Evolutionary conservation across 768 basidiomycete species (phyloP).

Genomic region (Podaxis sp.): DNA sequence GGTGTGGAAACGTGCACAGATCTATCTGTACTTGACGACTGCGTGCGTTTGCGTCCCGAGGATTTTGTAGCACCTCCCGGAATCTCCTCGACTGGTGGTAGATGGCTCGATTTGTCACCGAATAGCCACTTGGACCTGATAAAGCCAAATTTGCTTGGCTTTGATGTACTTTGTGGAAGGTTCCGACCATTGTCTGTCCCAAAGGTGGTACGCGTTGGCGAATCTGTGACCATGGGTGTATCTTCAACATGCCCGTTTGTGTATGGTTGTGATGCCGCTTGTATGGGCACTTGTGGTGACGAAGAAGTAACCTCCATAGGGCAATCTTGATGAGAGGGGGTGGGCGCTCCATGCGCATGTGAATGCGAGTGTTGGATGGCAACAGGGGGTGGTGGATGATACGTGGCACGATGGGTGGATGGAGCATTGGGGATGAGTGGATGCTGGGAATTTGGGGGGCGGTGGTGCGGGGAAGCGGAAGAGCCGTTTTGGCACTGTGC

Average conservation of each 20-base stretch:
- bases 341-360: constrained; percentile 25
- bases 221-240: constrained; percentile 54
- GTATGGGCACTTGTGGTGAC: constrained; percentile 35
- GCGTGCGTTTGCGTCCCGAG: constrained; percentile 75
- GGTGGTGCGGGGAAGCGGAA: constrained; percentile 28
- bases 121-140: constrained; percentile 83
- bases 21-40: constrained; percentile 75
- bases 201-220: constrained; percentile 42
- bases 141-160: constrained; percentile 58
- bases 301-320: constrained; percentile 61
- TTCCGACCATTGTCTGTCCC: constrained; percentile 35
- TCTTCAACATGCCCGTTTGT: constrained; percentile 47
- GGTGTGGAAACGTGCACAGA: constrained; percentile 61
- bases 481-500: constrained; percentile 23
- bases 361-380: constrained; percentile 21
- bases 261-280: constrained; percentile 34
- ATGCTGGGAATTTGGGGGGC: constrained; percentile 39
- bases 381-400: constrained; percentile 38
- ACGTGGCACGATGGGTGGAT: constrained; percentile 37
- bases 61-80: constrained; percentile 34
- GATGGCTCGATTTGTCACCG: constrained; percentile 69
- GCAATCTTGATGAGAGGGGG: constrained; percentile 40
- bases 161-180: constrained; percentile 34
- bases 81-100: constrained; percentile 76
- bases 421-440: constrained; percentile 47